These are phyloP conservation scores for Backusella mclennaniae DNA, from an alignment of 192 early-diverging fungal genomes.

Conservation along the genomic window DNA sequence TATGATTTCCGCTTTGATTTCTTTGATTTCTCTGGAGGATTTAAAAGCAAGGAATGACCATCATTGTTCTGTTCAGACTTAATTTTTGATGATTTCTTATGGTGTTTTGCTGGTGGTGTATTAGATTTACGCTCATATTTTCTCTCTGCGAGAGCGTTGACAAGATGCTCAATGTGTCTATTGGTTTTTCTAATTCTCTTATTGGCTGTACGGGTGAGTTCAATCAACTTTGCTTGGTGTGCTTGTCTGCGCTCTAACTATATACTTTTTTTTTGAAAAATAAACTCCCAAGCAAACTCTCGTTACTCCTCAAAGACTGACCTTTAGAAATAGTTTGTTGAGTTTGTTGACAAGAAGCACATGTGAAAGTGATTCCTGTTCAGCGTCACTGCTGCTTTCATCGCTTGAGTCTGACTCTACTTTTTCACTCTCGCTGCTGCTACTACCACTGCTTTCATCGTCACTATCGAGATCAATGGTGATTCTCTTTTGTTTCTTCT, in stretches of 20 bases:
- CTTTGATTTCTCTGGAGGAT: not conserved
- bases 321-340: not conserved
- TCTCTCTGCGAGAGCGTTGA: not conserved
- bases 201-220: not conserved
- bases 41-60: not conserved
- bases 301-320: not conserved
- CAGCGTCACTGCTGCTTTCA: not conserved
- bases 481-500: not conserved
- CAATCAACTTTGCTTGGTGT: not conserved
- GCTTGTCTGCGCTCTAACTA: conserved; percentile 4
- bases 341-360: not conserved
- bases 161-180: not conserved
- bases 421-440: not conserved
- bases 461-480: not conserved
- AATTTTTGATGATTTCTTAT: not conserved
- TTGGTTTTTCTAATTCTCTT: conserved; percentile 1
- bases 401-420: not conserved
- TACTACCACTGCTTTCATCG: not conserved
- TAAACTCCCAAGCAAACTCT: not conserved
- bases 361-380: not conserved
- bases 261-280: not conserved
- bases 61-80: not conserved
- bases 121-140: not conserved
- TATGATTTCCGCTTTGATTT: not conserved
- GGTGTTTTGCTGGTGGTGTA: not conserved